These are phyloP conservation scores for Erodium texanum DNA, from an alignment of 441 rosid genomes.

Conservation along the genomic window DNA sequence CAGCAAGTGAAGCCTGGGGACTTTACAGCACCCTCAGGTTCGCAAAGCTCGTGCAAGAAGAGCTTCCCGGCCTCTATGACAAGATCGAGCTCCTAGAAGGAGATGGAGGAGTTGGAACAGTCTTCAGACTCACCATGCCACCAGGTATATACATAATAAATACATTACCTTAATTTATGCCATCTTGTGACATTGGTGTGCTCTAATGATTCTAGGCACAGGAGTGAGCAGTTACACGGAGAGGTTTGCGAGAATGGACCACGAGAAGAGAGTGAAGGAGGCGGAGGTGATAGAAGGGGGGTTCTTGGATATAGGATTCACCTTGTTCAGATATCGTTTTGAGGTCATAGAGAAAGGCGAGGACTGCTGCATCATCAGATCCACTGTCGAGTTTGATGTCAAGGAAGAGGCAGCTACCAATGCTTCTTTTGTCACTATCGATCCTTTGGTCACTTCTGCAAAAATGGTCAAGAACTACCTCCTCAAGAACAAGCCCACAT, in stretches of 20 bases:
- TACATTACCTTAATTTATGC: neutral
- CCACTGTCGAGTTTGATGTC: slow-evolving; percentile 16
- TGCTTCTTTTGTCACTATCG: slow-evolving; percentile 8
- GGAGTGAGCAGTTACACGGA: slow-evolving; percentile 7
- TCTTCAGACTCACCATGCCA: slow-evolving; percentile 10
- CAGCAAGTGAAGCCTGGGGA: slow-evolving; percentile 20
- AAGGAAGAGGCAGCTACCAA: slow-evolving; percentile 15
- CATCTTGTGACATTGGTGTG: too few relatives aligned
- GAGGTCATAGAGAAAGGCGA: slow-evolving; percentile 17
- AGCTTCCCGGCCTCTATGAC: neutral
- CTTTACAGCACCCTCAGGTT: slow-evolving; percentile 16
- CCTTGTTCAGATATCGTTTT: slow-evolving; percentile 5
- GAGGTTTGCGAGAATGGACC: slow-evolving; percentile 16
- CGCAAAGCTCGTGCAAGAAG: slow-evolving; percentile 10
- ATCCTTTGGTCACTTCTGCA: neutral
- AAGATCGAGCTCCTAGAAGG: slow-evolving; percentile 21
- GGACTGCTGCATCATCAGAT: slow-evolving; percentile 16
- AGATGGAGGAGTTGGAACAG: slow-evolving; percentile 22
- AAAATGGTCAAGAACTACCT: slow-evolving; percentile 14
- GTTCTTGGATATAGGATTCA: slow-evolving; percentile 15
- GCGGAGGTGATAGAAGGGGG: slow-evolving; percentile 21
- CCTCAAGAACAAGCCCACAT: slow-evolving; percentile 7
- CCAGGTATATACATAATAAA: slow-evolving; percentile 9
- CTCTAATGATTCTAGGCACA: neutral
- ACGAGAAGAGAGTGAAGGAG: slow-evolving; percentile 16